These are phyloP conservation scores for Alternaria ventricosa DNA, from an alignment of 2,329 filamentous ascomycete genomes.

Conservation along the genomic window DNA sequence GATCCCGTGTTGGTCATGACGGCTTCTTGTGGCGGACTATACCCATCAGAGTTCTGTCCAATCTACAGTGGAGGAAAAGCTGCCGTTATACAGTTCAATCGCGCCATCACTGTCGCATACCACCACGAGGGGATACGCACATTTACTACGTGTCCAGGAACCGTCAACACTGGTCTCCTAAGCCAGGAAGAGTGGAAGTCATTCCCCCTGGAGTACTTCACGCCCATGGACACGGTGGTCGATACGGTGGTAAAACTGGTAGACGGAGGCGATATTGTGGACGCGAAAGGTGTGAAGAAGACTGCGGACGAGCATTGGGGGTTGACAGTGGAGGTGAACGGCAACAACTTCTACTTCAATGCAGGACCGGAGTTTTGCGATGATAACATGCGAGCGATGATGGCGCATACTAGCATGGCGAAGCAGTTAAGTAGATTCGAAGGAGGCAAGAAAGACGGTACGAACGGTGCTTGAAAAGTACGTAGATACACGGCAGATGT, in stretches of 20 bases:
- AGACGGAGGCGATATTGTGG: conserved; percentile 38
- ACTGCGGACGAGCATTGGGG: conserved; percentile 29
- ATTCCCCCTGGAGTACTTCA: conserved; percentile 45
- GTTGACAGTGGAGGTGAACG: conserved; percentile 38
- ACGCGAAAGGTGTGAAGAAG: conserved; percentile 32
- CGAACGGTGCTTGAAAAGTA: conserved; percentile 1
- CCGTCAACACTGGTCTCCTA: conserved; percentile 48
- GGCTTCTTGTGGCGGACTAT: conserved; percentile 48
- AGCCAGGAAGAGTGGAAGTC: conserved; percentile 40
- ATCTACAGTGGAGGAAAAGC: conserved; percentile 41
- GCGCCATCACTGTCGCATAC: conserved; percentile 46
- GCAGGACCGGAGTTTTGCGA: conserved; percentile 28
- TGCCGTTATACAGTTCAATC: conserved; percentile 51
- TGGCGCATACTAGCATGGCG: conserved; percentile 39
- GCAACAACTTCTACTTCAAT: conserved; percentile 37
- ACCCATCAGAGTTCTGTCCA: conserved; percentile 44
- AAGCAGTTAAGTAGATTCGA: conserved; percentile 36
- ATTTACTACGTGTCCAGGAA: conserved; percentile 50
- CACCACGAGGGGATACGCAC: conserved; percentile 47
- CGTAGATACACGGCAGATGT: background rate
- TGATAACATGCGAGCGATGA: conserved; percentile 37
- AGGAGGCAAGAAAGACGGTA: conserved; percentile 11
- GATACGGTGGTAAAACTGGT: conserved; percentile 38
- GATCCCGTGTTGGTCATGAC: conserved; percentile 47
- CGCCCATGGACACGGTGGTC: conserved; percentile 39